Evolutionary conservation across 805 yeast genomes (phyloP), one percentile per base, ranked within the genome.

Genomic region (Wickerhamiella alocasiicola): DNA sequence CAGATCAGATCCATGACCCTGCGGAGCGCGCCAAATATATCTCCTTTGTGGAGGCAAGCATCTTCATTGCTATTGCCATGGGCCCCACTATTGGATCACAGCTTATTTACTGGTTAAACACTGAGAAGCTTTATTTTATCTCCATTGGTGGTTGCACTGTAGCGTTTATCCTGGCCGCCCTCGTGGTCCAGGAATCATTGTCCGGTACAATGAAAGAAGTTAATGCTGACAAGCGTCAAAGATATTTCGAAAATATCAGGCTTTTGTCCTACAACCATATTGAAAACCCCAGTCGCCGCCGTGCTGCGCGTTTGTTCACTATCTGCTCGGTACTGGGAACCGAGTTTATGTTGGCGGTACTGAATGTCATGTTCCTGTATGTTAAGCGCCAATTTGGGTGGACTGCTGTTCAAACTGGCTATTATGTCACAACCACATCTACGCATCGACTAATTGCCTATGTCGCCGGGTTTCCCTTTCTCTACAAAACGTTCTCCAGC

Each of bases 321-420:
- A 35, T 42, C 13, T 43, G 50, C 30, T 41, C 53, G 3, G 16
- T 49, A 9, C 25, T 49, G 12, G 53, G 50, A 29, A 39, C 43
- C 9, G 53, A 47, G 33, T 42, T 49, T 30, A 41, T 39, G 31
- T 36, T 41, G 28, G 33, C 49, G 16, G 44, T 50, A 16, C 17
- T 44, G 15, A 36, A 41, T 9, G 45, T 52, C 11, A 35, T 51
- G 25, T 20, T 54, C 19, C 45, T 56, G 16, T 57, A 53, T 32
- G 56, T 60, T 15, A 52, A 54, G 42, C 48, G 50, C 36, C 32
- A 38, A 39, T 57, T 56, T 40, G 49, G 48, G 12, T 57, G 62
- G 62, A 46, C 60, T 2, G 58, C 59, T 7, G 46, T 57, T 6
- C 56, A 57, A 43, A 31, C 51, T 2, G 62, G 62, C 9, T 57